Conservation (phyloP, 2,329 filamentous ascomycete genomes). For the Alternaria sp. region DNA sequence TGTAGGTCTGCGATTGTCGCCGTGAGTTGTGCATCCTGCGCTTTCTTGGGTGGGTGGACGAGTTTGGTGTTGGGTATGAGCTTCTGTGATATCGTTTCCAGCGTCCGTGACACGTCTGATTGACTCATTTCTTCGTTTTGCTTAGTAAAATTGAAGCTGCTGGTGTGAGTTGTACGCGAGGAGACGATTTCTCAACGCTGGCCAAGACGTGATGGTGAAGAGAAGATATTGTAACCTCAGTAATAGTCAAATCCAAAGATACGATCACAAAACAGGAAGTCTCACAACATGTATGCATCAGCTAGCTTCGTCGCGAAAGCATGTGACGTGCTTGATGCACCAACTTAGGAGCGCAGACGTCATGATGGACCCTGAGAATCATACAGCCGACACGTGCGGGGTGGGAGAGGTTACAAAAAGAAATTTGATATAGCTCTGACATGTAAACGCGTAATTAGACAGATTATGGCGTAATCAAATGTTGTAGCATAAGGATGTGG, state of each 20-base stretch:
- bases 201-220: not conserved
- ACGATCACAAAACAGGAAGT: no score
- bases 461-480: not conserved
- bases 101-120: not conserved
- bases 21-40: conserved; percentile 20
- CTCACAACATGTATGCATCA: not conserved
- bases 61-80: conserved; percentile 25
- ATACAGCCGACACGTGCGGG: not conserved
- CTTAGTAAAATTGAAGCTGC: not conserved
- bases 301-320: conserved; percentile 1
- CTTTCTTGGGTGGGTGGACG: conserved; percentile 16
- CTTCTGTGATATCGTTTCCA: conserved; percentile 10
- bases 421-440: not conserved
- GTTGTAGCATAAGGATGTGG: not conserved
- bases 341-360: conserved; percentile 21
- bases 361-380: conserved; percentile 26
- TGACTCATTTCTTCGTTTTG: not conserved
- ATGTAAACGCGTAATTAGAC: not conserved
- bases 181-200: not conserved
- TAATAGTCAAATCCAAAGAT: not conserved
- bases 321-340: conserved; percentile 11
- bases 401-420: not conserved
- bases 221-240: not conserved
- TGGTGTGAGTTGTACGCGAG: not conserved
- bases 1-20: conserved; percentile 35